Conservation (phyloP, 2,329 filamentous ascomycete species). For the Phaeomoniella chlamydospora region DNA sequence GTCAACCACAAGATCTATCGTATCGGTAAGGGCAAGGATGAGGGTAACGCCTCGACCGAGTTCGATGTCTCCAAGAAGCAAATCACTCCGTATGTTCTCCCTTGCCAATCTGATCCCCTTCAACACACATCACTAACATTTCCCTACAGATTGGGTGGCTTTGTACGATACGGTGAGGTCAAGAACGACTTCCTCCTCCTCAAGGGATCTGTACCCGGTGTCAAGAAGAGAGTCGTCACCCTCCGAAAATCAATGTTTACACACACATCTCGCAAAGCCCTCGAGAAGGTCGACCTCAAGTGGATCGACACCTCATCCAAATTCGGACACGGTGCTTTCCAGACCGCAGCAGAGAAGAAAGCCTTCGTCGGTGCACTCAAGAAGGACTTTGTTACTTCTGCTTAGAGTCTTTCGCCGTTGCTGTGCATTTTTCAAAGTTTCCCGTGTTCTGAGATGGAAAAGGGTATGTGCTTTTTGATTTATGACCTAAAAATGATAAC, state of each 20-base stretch:
- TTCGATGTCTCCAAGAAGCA: slow-evolving; percentile 97
- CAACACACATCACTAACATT: slow-evolving; percentile 19
- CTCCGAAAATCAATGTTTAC: slow-evolving; percentile 97
- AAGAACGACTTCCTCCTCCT: slow-evolving; percentile 98
- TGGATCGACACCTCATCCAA: slow-evolving; percentile 99
- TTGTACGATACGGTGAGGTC: slow-evolving; percentile 97
- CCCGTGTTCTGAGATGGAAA: slow-evolving; percentile 8
- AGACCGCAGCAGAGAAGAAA: slow-evolving; percentile 96
- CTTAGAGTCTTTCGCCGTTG: too few relatives aligned
- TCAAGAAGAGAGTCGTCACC: slow-evolving; percentile 99
- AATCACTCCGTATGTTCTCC: slow-evolving; percentile 84
- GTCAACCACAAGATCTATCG: slow-evolving; percentile 99
- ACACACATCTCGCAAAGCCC: slow-evolving; percentile 86
- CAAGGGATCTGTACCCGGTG: slow-evolving; percentile 94
- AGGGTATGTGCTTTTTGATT: slow-evolving; percentile 3
- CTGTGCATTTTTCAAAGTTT: slow-evolving; percentile 22
- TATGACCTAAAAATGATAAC: too few relatives aligned
- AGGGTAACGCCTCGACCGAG: slow-evolving; percentile 86
- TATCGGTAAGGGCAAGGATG: slow-evolving; percentile 81
- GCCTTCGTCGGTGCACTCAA: slow-evolving; percentile 97
- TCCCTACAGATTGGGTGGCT: slow-evolving; percentile 74
- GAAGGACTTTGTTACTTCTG: slow-evolving; percentile 65
- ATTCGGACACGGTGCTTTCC: slow-evolving; percentile 99
- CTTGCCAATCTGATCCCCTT: not conserved
- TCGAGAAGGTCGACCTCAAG: slow-evolving; percentile 99